Evolutionary conservation across 2,329 filamentous ascomycete genomes (phyloP), one percentile per base, ranked within the genome.

Genomic region (Claviceps cyperi): DNA sequence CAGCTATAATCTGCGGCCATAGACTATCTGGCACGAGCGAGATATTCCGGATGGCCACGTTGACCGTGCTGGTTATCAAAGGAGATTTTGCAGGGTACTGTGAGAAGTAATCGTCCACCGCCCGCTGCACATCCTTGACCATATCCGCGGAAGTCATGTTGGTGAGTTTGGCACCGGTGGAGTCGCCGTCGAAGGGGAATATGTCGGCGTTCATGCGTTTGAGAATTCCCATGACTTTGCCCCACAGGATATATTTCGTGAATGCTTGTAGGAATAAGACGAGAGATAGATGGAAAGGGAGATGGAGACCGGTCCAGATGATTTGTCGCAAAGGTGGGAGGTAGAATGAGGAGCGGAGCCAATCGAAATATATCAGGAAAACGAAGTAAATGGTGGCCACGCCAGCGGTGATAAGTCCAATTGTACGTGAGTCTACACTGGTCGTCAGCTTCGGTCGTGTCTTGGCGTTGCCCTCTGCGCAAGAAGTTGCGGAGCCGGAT

Each of bases 221-320:
- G 13, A 64, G 35, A 2, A 60, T 58, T 24, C 69, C 61, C 15
- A 66, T 53, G 17, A 70, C 60, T 52, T 71, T 71, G 22, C 63
- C 64, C 65, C 67, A 72, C 48, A 70, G 64, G 49, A 73, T 63
- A 46, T 82, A 74, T 54, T 83, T 78, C 6, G 77, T 78, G 39
- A 73, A 69, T 14, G 77, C 80, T 57, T 83, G 79, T 43, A 81
- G 74, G n/a, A 82, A 72, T 6, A 84, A 71, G 14, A 81, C 74
- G 35, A 84, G 72, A 5, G 75, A 67, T 2, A 83, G 69, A 55
- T 84, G 79, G 56, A 83, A 77, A 0, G 80, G 80, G 52, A 82
- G 77, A 62, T 83, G 80, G 1, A 78, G 60, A 2, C 69, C 51
- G 0, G 73, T 70, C 77, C 76, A 80, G 48, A 78, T 63, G 47